phyloP scores from a whole-genome alignment of 2,329 filamentous ascomycete species.

The Aspergillus caelatus region DNA sequence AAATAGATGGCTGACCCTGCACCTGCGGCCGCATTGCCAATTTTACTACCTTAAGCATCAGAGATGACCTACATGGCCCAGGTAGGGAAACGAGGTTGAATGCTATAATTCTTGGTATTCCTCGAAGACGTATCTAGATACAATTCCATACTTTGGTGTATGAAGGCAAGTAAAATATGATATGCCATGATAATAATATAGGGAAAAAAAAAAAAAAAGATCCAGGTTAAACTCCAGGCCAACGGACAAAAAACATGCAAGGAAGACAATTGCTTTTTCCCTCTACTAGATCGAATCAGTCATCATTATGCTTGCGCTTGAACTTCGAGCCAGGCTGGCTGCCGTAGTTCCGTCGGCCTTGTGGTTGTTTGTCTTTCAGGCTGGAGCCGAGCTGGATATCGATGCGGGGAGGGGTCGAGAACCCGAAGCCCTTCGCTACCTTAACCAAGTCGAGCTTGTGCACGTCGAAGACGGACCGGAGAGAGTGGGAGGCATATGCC shows the following conservation, averaged over 20 bases:
- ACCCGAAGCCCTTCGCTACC: slow-evolving; percentile 83
- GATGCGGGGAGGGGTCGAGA: slow-evolving; percentile 73
- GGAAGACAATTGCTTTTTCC: slow-evolving; percentile 11
- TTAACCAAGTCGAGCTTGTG: slow-evolving; percentile 80
- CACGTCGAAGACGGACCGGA: slow-evolving; percentile 83
- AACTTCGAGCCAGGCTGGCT: slow-evolving; percentile 69
- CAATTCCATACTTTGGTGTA: neutral
- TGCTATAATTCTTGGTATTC: neutral
- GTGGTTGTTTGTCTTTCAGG: slow-evolving; percentile 65
- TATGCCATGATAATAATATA: slow-evolving; percentile 1
- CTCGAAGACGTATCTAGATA: neutral
- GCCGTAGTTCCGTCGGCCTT: slow-evolving; percentile 71
- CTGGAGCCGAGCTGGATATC: slow-evolving; percentile 78
- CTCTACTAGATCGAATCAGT: slow-evolving; percentile 18
- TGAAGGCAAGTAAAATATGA: neutral
- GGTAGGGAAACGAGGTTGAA: neutral
- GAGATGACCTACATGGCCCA: neutral
- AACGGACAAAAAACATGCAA: slow-evolving; percentile 13
- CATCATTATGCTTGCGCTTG: slow-evolving; percentile 50
- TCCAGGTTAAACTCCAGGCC: slow-evolving; percentile 17
- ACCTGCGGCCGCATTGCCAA: neutral
- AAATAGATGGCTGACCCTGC: slow-evolving; percentile 1
- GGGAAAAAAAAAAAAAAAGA: slow-evolving; percentile 3
- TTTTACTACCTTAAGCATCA: neutral
- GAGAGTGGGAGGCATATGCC: slow-evolving; percentile 85